Conservation (phyloP, 1,284 basidiomycete genomes). For the Trametes versicolor region DNA sequence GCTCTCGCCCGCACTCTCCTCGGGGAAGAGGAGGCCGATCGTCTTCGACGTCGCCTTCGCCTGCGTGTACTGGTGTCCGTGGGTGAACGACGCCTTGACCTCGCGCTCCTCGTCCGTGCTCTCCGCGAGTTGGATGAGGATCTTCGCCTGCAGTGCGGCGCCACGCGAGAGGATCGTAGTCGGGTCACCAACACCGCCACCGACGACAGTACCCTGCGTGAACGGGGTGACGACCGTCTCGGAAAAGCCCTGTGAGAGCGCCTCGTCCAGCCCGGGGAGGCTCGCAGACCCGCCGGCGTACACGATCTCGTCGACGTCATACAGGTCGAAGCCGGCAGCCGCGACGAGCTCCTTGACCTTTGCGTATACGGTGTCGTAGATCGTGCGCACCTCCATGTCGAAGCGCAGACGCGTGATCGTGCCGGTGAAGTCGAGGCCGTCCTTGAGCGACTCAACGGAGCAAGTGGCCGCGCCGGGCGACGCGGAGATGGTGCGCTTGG, state of each 20-base stretch:
- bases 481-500: slow-evolving; percentile 93
- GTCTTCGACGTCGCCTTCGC: slow-evolving; percentile 71
- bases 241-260: slow-evolving; percentile 75
- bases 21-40: slow-evolving; percentile 86
- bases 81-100: slow-evolving; percentile 61
- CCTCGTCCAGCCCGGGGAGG: slow-evolving; percentile 86
- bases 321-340: slow-evolving; percentile 74
- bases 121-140: slow-evolving; percentile 62
- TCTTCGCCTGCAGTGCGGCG: slow-evolving; percentile 86
- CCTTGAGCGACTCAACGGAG: slow-evolving; percentile 93
- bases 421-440: slow-evolving; percentile 92
- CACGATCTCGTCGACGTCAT: slow-evolving; percentile 90
- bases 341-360: slow-evolving; percentile 73
- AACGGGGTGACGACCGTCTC: slow-evolving; percentile 77
- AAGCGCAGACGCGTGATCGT: slow-evolving; percentile 96
- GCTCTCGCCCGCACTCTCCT: slow-evolving; percentile 54
- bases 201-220: slow-evolving; percentile 69
- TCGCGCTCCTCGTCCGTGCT: slow-evolving; percentile 60
- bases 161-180: slow-evolving; percentile 92
- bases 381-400: slow-evolving; percentile 83
- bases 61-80: slow-evolving; percentile 54
- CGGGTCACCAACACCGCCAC: slow-evolving; percentile 82
- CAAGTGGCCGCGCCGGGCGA: slow-evolving; percentile 90
- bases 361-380: slow-evolving; percentile 78
- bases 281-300: slow-evolving; percentile 91